A percentile compares a stretch with the other conserved stretches of the same genome.
Conservation (phyloP, 164 flowering plant genomes). For the Paratinospora sagittata region DNA sequence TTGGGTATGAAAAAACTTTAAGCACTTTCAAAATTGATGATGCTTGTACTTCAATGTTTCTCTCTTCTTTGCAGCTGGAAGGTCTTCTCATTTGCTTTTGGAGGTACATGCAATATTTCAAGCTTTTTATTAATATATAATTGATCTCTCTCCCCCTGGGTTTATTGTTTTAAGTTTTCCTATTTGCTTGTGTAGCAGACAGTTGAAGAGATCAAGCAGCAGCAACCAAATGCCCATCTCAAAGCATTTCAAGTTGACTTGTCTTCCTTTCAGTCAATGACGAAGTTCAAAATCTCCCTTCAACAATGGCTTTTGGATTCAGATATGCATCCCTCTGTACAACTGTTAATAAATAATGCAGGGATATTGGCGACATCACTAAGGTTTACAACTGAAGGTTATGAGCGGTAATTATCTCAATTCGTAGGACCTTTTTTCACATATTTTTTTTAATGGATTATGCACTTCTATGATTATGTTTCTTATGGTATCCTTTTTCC, state of each 20-base stretch:
- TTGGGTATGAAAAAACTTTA: neutral
- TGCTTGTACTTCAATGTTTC: slow-evolving; percentile 7
- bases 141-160: neutral
- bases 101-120: slow-evolving; percentile 34
- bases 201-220: slow-evolving; percentile 39
- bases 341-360: slow-evolving; percentile 87
- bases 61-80: slow-evolving; percentile 62
- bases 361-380: slow-evolving; percentile 80
- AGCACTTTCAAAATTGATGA: no score
- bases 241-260: slow-evolving; percentile 71
- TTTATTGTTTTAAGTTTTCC: neutral
- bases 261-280: slow-evolving; percentile 60
- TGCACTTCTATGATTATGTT: neutral
- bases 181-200: slow-evolving; percentile 35
- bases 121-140: neutral
- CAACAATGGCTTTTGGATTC: slow-evolving; percentile 66
- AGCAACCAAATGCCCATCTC: slow-evolving; percentile 46
- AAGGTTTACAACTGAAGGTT: slow-evolving; percentile 58
- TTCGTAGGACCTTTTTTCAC: neutral
- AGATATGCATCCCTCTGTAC: slow-evolving; percentile 63
- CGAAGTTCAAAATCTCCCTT: slow-evolving; percentile 52
- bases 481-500: neutral
- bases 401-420: slow-evolving; percentile 56
- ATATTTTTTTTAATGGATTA: neutral
- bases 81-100: slow-evolving; percentile 39